These are phyloP conservation scores for Allomyces macrogynus DNA, from an alignment of 192 early-diverging fungal species.

Conservation along the genomic window DNA sequence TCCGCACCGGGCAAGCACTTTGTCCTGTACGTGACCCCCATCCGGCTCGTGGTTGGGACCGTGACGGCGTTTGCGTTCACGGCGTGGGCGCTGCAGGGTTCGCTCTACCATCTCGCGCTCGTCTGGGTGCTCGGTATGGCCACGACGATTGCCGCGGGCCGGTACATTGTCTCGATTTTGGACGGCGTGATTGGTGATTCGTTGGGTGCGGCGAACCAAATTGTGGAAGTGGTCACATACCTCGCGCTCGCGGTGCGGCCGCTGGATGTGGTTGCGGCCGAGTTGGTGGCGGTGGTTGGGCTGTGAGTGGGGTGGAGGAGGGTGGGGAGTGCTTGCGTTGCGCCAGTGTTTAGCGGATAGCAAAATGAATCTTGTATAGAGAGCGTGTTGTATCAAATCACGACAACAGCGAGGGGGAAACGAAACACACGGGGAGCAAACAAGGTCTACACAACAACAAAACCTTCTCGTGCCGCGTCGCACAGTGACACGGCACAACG, in stretches of 20 bases:
- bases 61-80: slow-evolving; percentile 3
- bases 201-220: slow-evolving; percentile 13
- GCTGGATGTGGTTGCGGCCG: background rate
- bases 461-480: too few relatives aligned
- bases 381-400: too few relatives aligned
- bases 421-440: too few relatives aligned
- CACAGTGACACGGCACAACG: too few relatives aligned
- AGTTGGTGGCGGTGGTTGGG: background rate
- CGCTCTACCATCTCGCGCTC: background rate
- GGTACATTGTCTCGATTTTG: slow-evolving; percentile 8
- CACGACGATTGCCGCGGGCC: slow-evolving; percentile 6
- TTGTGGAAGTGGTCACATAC: slow-evolving; percentile 11
- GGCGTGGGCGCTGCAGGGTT: slow-evolving; percentile 1
- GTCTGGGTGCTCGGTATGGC: slow-evolving; percentile 2
- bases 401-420: too few relatives aligned
- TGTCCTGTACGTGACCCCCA: slow-evolving; percentile 7
- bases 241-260: slow-evolving; percentile 2
- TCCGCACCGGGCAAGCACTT: slow-evolving; percentile 14
- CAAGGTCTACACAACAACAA: too few relatives aligned
- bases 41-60: slow-evolving; percentile 7
- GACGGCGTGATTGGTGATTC: slow-evolving; percentile 16
- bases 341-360: too few relatives aligned
- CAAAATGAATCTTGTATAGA: too few relatives aligned
- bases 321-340: too few relatives aligned
- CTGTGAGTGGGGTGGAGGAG: too few relatives aligned